Conservation (phyloP, 164 flowering plant genomes). For the Sedum album region DNA sequence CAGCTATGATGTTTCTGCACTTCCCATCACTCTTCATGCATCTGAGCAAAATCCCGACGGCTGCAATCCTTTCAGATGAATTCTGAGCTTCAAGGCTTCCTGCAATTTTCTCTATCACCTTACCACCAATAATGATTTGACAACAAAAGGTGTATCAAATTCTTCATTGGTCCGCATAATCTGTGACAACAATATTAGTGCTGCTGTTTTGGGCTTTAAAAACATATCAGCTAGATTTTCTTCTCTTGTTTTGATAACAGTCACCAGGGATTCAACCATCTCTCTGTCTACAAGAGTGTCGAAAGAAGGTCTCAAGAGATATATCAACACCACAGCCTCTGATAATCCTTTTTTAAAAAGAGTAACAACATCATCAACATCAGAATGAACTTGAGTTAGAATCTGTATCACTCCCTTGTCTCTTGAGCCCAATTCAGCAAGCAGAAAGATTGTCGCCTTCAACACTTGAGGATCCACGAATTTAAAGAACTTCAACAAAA, state of each 20-base stretch:
- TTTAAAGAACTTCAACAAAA: constrained; percentile 66
- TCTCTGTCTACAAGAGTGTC: constrained; percentile 42
- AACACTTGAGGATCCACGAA: constrained; percentile 50
- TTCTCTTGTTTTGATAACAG: constrained; percentile 30
- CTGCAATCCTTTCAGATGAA: constrained; percentile 55
- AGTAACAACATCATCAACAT: constrained; percentile 52
- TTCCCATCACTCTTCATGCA: constrained; percentile 59
- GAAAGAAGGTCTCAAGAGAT: constrained; percentile 42
- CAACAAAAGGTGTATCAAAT: constrained; percentile 17
- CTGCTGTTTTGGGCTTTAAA: constrained; percentile 51
- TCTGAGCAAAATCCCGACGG: constrained; percentile 49
- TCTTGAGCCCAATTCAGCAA: constrained; percentile 60
- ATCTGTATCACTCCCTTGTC: constrained; percentile 52
- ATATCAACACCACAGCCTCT: constrained; percentile 67
- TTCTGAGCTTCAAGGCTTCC: constrained; percentile 40
- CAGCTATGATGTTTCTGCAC: constrained; percentile 59
- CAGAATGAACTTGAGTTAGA: constrained; percentile 60
- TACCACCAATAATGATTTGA: constrained; percentile 29
- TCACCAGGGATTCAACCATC: constrained; percentile 43
- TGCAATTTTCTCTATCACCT: constrained; percentile 32
- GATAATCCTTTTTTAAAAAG: constrained; percentile 61
- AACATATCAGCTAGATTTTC: constrained; percentile 34
- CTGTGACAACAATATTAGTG: constrained; percentile 43
- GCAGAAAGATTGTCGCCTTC: constrained; percentile 45
- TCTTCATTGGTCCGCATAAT: constrained; percentile 34